These are phyloP conservation scores for Leishmania braziliensis DNA, from an alignment of 208 protist species.

Conservation along the genomic window DNA sequence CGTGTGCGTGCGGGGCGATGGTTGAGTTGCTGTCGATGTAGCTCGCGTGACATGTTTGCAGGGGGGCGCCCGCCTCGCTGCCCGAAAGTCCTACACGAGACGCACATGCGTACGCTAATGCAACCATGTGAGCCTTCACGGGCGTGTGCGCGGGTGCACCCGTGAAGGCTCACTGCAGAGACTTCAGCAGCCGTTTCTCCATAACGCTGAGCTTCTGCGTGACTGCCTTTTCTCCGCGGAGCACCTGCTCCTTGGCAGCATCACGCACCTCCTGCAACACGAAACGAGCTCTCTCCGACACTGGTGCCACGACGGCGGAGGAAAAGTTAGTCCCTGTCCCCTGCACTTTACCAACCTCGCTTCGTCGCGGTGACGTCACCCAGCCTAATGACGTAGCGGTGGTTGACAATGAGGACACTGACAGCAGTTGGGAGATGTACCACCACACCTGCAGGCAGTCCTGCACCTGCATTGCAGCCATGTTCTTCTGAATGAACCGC, in stretches of 20 bases:
- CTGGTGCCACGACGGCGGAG: not conserved
- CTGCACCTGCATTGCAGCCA: slow-evolving; percentile 48
- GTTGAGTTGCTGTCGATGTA: not conserved
- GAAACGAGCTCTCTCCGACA: slow-evolving; percentile 18
- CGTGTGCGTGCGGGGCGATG: not conserved
- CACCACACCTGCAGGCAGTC: slow-evolving; percentile 52
- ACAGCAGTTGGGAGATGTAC: slow-evolving; percentile 27
- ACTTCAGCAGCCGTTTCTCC: slow-evolving; percentile 27
- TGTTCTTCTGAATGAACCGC: slow-evolving; percentile 39
- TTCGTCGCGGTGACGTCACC: not conserved
- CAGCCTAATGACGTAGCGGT: not conserved
- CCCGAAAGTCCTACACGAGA: not conserved
- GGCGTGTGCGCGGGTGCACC: not conserved
- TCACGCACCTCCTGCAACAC: slow-evolving; percentile 31
- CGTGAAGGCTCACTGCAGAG: slow-evolving; percentile 10
- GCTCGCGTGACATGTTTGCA: not conserved
- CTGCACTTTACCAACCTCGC: not conserved
- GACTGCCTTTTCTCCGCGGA: slow-evolving; percentile 14
- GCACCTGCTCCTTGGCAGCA: slow-evolving; percentile 18
- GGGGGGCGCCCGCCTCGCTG: not conserved
- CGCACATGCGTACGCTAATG: not conserved
- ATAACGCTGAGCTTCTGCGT: slow-evolving; percentile 35
- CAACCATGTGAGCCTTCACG: not conserved
- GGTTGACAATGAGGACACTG: not conserved
- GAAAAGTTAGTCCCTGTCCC: not conserved